phyloP scores from a whole-genome alignment of 2,329 filamentous ascomycete species.

The Plenodomus lindquistii region DNA sequence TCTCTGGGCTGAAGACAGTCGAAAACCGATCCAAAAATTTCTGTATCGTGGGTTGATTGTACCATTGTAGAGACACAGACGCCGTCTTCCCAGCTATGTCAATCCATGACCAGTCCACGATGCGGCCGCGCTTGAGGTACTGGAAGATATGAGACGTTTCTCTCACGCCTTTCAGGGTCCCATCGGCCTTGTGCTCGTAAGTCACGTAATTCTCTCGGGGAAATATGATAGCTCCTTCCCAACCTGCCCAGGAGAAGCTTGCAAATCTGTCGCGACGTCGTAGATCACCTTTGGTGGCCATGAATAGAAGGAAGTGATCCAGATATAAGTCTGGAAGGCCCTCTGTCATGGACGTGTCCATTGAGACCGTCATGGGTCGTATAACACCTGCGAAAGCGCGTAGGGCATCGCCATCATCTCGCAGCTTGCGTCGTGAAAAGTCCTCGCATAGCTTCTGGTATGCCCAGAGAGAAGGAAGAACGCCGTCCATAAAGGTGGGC shows the following conservation, averaged over 20 bases:
- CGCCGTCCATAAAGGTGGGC: constrained; percentile 1
- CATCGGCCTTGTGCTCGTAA: neutral
- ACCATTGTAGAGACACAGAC: neutral
- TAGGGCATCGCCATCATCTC: constrained; percentile 5
- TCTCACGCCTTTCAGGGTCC: neutral
- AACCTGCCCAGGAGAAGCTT: constrained; percentile 9
- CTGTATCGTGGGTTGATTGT: neutral
- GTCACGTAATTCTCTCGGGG: constrained; percentile 6
- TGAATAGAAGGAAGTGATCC: constrained; percentile 6
- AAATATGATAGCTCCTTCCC: constrained; percentile 4
- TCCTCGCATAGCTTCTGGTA: constrained; percentile 9
- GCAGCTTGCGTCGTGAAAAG: constrained; percentile 4
- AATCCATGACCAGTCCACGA: neutral
- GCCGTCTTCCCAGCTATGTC: neutral
- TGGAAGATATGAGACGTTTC: neutral
- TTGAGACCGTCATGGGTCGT: constrained; percentile 1
- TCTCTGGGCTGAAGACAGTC: neutral
- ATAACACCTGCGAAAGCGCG: constrained; percentile 4
- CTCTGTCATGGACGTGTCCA: constrained; percentile 2
- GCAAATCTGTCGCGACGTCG: constrained; percentile 5
- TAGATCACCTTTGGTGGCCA: constrained; percentile 1
- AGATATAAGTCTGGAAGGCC: constrained; percentile 5
- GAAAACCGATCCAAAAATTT: neutral
- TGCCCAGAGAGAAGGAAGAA: constrained; percentile 4
- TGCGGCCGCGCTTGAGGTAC: neutral